A percentile compares a stretch with the other conserved stretches of the same genome.
Evolutionary conservation across 2,329 filamentous ascomycete species (phyloP).

Genomic region (Cercospora sp.): DNA sequence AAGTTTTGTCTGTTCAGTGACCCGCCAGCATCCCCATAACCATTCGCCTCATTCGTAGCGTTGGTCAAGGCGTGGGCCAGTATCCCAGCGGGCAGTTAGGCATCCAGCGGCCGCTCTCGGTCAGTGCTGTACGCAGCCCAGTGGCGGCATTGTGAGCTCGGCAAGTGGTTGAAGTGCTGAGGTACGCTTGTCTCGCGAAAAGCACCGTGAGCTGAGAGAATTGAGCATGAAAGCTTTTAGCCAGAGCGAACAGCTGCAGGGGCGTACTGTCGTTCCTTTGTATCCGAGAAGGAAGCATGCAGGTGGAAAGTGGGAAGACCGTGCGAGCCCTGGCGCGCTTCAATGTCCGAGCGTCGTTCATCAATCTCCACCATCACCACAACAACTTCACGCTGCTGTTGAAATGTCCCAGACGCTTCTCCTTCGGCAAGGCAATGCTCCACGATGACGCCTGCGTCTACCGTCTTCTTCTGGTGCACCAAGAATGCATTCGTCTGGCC

Average conservation of each 20-base stretch:
- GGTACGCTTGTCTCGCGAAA: background rate
- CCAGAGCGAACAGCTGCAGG: background rate
- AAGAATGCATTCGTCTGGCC: background rate
- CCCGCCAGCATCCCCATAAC: conserved; percentile 8
- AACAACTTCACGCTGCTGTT: background rate
- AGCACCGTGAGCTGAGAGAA: background rate
- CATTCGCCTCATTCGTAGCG: conserved; percentile 1
- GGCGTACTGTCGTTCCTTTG: background rate
- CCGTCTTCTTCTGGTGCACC: background rate
- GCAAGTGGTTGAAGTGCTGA: background rate
- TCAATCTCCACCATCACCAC: background rate
- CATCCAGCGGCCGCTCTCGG: background rate
- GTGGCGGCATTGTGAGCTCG: background rate
- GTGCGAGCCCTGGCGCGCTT: background rate
- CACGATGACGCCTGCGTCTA: background rate
- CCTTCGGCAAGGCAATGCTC: background rate
- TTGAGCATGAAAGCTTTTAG: background rate
- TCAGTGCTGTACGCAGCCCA: background rate
- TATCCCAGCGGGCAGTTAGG: background rate
- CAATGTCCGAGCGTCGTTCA: background rate
- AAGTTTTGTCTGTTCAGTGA: background rate
- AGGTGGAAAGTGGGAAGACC: background rate
- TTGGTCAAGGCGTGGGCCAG: background rate
- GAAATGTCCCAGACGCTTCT: background rate
- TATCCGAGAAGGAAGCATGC: background rate